Conservation (phyloP, 108 stramenopile species). For the Mayamaea pseudoterrestris region DNA sequence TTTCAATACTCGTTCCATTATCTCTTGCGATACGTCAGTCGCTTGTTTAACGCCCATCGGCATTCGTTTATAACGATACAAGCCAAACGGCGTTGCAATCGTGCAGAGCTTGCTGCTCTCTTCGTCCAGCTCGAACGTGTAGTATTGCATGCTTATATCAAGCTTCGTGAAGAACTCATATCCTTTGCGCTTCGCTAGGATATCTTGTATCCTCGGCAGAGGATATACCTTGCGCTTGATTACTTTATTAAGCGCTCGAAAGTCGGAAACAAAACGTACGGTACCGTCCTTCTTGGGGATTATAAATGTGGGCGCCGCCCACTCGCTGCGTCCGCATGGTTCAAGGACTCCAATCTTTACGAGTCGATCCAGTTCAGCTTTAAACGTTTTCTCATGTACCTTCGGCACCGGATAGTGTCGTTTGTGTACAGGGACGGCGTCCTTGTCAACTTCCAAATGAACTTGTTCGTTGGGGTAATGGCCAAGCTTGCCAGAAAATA, state of each 20-base stretch:
- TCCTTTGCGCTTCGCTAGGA: not conserved
- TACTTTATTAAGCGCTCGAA: constrained; percentile 25
- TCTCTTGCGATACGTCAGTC: constrained; percentile 23
- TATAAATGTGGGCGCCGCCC: constrained; percentile 16
- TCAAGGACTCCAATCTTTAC: not conserved
- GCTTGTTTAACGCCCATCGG: constrained; percentile 35
- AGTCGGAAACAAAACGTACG: constrained; percentile 12
- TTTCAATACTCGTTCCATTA: constrained; percentile 5
- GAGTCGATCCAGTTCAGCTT: constrained; percentile 1
- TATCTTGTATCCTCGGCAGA: constrained; percentile 7
- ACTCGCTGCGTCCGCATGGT: not conserved
- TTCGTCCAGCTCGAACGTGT: constrained; percentile 21
- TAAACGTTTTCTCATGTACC: not conserved
- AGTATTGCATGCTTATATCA: constrained; percentile 16
- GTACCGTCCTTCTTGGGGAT: constrained; percentile 26
- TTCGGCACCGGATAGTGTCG: not conserved
- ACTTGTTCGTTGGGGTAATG: not conserved
- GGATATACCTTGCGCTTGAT: constrained; percentile 6
- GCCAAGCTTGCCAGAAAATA: not conserved
- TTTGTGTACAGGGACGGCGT: not conserved
- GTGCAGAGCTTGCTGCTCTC: constrained; percentile 12
- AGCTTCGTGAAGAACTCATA: constrained; percentile 14
- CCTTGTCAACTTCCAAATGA: not conserved
- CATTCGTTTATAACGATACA: constrained; percentile 20
- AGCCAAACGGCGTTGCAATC: constrained; percentile 36